phyloP scores from a whole-genome alignment of 257 asterid species.

The Echites panduratus region DNA sequence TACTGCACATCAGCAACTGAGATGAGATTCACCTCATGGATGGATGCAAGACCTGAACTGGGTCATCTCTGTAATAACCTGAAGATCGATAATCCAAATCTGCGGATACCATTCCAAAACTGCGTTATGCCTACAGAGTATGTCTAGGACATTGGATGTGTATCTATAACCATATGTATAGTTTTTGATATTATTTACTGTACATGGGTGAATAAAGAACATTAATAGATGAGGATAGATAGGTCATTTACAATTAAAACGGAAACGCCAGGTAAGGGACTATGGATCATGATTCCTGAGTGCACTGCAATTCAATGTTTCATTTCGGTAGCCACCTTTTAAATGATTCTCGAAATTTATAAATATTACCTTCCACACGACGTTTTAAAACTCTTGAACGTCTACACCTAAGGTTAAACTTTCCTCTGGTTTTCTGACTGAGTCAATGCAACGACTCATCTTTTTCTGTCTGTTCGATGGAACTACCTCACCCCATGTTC shows the following conservation, averaged over 20 bases:
- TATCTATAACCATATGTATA: background rate
- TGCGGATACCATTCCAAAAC: too few relatives aligned
- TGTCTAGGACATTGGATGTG: background rate
- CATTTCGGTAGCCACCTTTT: background rate
- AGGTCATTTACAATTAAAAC: background rate
- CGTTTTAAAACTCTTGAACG: too few relatives aligned
- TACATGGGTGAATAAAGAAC: background rate
- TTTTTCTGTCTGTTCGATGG: too few relatives aligned
- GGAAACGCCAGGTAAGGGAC: background rate
- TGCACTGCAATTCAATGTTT: background rate
- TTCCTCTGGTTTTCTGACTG: too few relatives aligned
- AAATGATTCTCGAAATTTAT: background rate
- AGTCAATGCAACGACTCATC: too few relatives aligned
- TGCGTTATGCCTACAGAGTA: background rate
- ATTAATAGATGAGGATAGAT: background rate
- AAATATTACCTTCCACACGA: background rate
- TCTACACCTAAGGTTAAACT: too few relatives aligned
- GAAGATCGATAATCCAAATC: conserved; percentile 40
- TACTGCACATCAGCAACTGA: conserved; percentile 56
- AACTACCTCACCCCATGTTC: too few relatives aligned
- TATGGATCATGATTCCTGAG: background rate
- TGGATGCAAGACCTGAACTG: conserved; percentile 93
- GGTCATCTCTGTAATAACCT: conserved; percentile 88
- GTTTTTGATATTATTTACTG: conserved; percentile 2
- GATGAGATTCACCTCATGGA: conserved; percentile 63